Conservation (phyloP, 805 yeast genomes). For the Zygosaccharomyces lentus region DNA sequence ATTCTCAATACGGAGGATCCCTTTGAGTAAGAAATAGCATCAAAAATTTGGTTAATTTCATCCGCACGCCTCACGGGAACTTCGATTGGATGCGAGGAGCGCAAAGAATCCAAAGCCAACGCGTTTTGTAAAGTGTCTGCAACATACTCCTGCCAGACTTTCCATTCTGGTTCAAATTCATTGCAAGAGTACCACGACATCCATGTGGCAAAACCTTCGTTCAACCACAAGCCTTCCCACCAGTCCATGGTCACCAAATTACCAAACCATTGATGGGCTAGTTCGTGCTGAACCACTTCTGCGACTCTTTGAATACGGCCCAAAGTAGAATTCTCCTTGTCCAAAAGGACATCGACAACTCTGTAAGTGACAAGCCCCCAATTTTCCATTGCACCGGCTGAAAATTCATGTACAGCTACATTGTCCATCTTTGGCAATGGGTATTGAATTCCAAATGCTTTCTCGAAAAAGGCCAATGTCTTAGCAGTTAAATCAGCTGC, state of each 20-base stretch:
- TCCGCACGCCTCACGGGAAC: conserved; percentile 75
- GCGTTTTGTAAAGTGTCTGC: conserved; percentile 74
- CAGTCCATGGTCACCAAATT: conserved; percentile 87
- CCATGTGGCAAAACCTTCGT: conserved; percentile 90
- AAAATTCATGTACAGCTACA: conserved; percentile 78
- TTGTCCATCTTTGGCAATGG: conserved; percentile 78
- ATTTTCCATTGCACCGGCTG: conserved; percentile 90
- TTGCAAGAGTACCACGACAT: conserved; percentile 85
- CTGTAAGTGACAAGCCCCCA: conserved; percentile 78
- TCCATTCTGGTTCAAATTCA: conserved; percentile 76
- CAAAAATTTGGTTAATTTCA: conserved; percentile 80
- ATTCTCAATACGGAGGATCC: conserved; percentile 76
- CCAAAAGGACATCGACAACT: conserved; percentile 68
- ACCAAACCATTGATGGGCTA: conserved; percentile 93
- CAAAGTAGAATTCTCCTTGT: conserved; percentile 63
- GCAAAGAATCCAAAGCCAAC: conserved; percentile 66
- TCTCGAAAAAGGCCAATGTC: conserved; percentile 68
- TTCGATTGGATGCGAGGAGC: conserved; percentile 83
- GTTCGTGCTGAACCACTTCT: conserved; percentile 82
- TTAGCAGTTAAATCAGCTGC: conserved; percentile 73
- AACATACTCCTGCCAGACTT: conserved; percentile 81
- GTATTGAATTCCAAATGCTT: conserved; percentile 68
- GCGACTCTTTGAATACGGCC: conserved; percentile 69
- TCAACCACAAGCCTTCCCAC: conserved; percentile 89
- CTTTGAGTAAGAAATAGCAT: conserved; percentile 76